Evolutionary conservation across 495 filamentous ascomycete species (phyloP).

Genomic region (Neohortaea acidophila): DNA sequence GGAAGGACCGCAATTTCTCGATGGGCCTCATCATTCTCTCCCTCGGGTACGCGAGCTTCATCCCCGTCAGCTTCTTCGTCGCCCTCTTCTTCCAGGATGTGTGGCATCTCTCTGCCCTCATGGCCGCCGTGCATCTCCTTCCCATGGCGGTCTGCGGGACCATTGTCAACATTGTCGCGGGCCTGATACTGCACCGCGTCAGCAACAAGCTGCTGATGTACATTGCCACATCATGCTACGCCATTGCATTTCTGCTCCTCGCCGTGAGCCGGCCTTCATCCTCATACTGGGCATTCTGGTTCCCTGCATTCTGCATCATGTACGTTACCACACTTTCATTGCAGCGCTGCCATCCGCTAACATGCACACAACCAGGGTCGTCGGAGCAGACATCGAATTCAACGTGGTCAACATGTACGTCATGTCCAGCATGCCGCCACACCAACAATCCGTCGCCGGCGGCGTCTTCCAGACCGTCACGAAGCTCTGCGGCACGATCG

Average conservation of each 20-base stretch:
- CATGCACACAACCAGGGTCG: too few species aligned
- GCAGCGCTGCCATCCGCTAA: too few species aligned
- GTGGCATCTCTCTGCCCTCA: constrained; percentile 20
- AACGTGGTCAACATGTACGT: constrained; percentile 43
- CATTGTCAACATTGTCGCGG: constrained; percentile 26
- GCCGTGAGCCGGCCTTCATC: constrained; percentile 20
- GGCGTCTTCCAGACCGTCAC: constrained; percentile 28
- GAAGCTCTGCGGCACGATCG: constrained; percentile 25
- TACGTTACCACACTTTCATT: too few species aligned
- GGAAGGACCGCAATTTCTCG: constrained; percentile 27
- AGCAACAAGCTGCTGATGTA: constrained; percentile 30
- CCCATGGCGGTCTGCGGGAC: constrained; percentile 26
- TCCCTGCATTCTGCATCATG: constrained; percentile 23
- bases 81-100: constrained; percentile 39
- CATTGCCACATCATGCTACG: constrained; percentile 22
- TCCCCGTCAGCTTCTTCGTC: constrained; percentile 34
- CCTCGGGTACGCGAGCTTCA: constrained; percentile 25
- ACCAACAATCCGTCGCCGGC: constrained; percentile 27
- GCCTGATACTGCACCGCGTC: constrained; percentile 25
- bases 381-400: constrained; percentile 36
- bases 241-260: constrained; percentile 23
- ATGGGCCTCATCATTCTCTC: constrained; percentile 23
- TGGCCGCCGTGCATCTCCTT: constrained; percentile 24
- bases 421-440: constrained; percentile 25
- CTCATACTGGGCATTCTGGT: constrained; percentile 28